Evolutionary conservation across 164 flowering plant genomes (phyloP).

Genomic region (Stephania cephalantha): DNA sequence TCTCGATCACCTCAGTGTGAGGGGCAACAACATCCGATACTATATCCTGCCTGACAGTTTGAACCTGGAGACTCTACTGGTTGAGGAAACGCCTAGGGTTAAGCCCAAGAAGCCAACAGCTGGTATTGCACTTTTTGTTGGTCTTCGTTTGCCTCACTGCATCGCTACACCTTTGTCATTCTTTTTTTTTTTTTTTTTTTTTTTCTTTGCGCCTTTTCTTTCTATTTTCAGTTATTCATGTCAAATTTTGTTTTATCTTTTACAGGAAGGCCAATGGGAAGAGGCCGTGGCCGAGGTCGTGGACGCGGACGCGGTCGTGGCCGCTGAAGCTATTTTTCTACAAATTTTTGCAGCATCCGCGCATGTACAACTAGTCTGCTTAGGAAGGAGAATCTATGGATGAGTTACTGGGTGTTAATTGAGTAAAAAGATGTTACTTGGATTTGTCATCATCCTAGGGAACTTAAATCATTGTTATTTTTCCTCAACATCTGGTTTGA

Average conservation of each 20-base stretch:
- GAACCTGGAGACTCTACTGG: conserved; percentile 83
- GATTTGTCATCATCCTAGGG: neutral
- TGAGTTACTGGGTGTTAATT: neutral
- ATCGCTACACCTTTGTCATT: neutral
- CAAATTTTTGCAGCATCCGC: conserved; percentile 17
- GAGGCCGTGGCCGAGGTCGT: conserved; percentile 88
- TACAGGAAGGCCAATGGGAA: conserved; percentile 74
- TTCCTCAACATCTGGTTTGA: neutral
- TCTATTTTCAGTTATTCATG: neutral
- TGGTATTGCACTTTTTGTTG: conserved; percentile 34
- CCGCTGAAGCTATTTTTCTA: conserved; percentile 27
- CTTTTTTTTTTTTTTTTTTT: too few species aligned
- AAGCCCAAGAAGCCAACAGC: conserved; percentile 93
- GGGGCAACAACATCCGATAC: conserved; percentile 88
- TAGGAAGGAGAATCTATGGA: neutral
- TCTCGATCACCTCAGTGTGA: conserved; percentile 82
- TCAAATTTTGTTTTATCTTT: neutral
- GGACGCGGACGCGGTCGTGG: conserved; percentile 90
- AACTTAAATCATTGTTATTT: neutral
- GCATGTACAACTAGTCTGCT: conserved; percentile 11
- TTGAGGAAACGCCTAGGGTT: conserved; percentile 83
- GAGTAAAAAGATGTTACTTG: neutral
- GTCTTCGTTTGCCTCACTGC: neutral
- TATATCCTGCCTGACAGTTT: conserved; percentile 91
- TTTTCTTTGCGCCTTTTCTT: neutral